Evolutionary conservation across 768 basidiomycete species (phyloP).

Genomic region (Phylloporus sp.): DNA sequence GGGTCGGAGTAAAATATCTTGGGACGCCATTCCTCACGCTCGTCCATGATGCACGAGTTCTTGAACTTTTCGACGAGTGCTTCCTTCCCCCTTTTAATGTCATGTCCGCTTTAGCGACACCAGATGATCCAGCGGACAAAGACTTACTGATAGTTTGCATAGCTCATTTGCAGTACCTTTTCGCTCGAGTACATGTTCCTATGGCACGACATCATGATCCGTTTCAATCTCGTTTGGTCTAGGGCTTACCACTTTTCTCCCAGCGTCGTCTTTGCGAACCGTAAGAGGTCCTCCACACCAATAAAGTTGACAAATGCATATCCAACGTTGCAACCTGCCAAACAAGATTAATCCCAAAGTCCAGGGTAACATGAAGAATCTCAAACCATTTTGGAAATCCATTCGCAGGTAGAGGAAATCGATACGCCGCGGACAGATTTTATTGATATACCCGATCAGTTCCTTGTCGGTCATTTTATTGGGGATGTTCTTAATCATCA

Average conservation of each 20-base stretch:
- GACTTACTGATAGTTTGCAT: constrained; percentile 89
- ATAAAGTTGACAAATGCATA: constrained; percentile 93
- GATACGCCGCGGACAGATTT: constrained; percentile 70
- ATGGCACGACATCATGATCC: constrained; percentile 6
- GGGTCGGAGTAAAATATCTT: constrained; percentile 76
- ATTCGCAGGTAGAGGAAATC: constrained; percentile 88
- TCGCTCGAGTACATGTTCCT: constrained; percentile 94
- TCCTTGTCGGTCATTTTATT: constrained; percentile 87
- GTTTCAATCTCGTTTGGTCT: background rate
- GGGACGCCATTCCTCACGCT: constrained; percentile 76
- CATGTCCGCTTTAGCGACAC: constrained; percentile 6
- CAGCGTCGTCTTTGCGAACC: constrained; percentile 68
- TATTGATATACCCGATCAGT: constrained; percentile 59
- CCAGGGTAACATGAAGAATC: background rate
- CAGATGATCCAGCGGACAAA: background rate
- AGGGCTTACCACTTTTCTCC: constrained; percentile 73
- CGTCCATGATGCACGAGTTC: constrained; percentile 88
- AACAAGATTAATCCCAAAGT: constrained; percentile 1
- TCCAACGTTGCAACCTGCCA: constrained; percentile 68
- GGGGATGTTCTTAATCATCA: constrained; percentile 91
- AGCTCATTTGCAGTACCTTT: constrained; percentile 87
- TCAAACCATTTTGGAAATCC: constrained; percentile 77
- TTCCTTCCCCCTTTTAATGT: constrained; percentile 68
- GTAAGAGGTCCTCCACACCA: constrained; percentile 66
- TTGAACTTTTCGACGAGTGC: constrained; percentile 90